Base-by-base conservation (phyloP, 2,329 filamentous ascomycete species). In the Alternaria ethzedia region DNA sequence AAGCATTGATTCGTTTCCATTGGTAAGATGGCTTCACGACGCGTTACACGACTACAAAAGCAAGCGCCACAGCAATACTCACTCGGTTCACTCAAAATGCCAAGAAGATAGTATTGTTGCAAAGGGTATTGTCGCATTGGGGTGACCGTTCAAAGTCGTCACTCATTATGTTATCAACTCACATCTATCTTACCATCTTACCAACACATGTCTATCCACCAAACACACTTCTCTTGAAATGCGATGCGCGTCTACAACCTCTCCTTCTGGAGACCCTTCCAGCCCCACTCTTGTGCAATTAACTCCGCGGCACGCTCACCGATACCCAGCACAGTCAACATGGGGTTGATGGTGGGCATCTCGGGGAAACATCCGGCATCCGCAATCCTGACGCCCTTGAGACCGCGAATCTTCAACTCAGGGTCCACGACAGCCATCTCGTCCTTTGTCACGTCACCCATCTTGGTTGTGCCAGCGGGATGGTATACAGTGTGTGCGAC, bases 401-500 rank as follows among this genome's bases (percentile, higher is more conserved):
- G 81, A 0, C 92, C 93, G 26, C 88, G 85, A 28, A 97, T 84
- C 82, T 87, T 90, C 66, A 97, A 81, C 75, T 90, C 84, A 25
- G 86, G 85, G 75, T 96, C 91, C n/a, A 96, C 93, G 20, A 97
- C 94, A 6, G 92, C 93, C 78, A 90, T 82, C 54, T 87, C 82
- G 77, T 96, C 92, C 57, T 83, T 86, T 59, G 79, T 79, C 6
- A 91, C 81, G 74, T 94, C 89, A 32, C 93, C 93, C 93, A 97
- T 97, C 85, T 94, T 94, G 59, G 93, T 96, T 17, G 93, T 97
- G 56, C 93, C 93, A 12, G 91, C 91, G 0, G 93, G 93, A 81
- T 97, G 93, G 82, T 97, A 97, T 28, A 97, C 93, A 2, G 93
- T 97, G 80, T 97, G 93, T 5, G 93, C 93, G 6, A 87, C 93